Evolutionary conservation across 140 eudicot species (phyloP), one percentile per base, ranked within the genome.

Genomic region (Stevia rebaudiana): DNA sequence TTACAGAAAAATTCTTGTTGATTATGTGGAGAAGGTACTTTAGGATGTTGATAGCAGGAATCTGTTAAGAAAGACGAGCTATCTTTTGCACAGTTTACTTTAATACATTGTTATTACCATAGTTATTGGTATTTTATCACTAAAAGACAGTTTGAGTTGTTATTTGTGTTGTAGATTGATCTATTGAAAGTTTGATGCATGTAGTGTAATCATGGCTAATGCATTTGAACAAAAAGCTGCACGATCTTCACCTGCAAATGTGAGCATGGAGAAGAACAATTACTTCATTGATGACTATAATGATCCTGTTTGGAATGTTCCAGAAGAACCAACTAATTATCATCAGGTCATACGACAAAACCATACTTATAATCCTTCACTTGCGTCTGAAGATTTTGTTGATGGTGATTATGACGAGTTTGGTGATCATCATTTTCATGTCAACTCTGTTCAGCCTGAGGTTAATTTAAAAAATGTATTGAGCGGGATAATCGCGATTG

Each of bases 401-500:
- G 95, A 87, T 57, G 85, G 69, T 30, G 90, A 71, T 35, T 80
- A 78, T 59, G 83, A 82, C 8, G 41, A 8, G 11, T 73, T 82
- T 11, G 76, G 79, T 37, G 88, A 82, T 22, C 61, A 72, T 55
- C 53, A 5, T 67, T 49, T 37, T 55, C 53, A 5, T 67, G 54
- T 37, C 46, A 54, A 63, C 39, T 39, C 67, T 19, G 60, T 57
- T 19, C 72, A 71, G 49, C 81, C 98, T 0, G 87, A 84, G 76
- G 96, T 91, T 23, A 91, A 87, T 72, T 49, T 87, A 75, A 91
- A 78, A 83, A 91, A 91, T 65, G 89, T 91, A 11, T 41, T 91
- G 74, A 59, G 81, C 60, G 98, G 98, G 71, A 79, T 87, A 54
- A 42, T 84, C 63, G 86, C 95, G 44, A 87, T 91, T 39, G 75